These are phyloP conservation scores for Wickerhamiella australiensis DNA, from an alignment of 805 yeast genomes.

Conservation along the genomic window DNA sequence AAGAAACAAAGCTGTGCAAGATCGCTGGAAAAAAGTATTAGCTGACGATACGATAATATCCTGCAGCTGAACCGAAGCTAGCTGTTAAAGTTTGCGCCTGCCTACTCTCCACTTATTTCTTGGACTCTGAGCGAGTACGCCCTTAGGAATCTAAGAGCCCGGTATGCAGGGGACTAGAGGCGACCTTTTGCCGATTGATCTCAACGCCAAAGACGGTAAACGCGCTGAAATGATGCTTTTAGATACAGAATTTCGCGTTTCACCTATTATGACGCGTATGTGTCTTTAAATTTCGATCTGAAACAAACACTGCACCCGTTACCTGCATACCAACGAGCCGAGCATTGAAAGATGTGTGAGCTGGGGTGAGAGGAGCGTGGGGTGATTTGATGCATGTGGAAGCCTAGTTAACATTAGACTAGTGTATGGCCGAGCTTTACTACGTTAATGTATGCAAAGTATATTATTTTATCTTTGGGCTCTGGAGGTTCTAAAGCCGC, in stretches of 20 bases:
- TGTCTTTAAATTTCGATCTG: background rate
- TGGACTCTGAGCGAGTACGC: no score
- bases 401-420: background rate
- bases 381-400: background rate
- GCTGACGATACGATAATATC: no score
- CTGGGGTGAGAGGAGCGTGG: background rate
- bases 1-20: no score
- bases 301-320: background rate
- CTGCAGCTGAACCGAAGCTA: no score
- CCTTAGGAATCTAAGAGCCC: no score
- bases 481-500: no score
- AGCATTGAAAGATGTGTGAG: background rate
- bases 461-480: no score
- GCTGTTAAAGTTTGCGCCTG: no score
- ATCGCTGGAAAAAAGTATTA: no score
- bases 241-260: background rate
- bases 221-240: background rate
- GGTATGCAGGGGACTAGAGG: background rate
- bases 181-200: background rate
- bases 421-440: no score
- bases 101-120: no score
- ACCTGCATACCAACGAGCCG: background rate
- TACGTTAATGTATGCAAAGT: no score
- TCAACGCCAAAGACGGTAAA: background rate
- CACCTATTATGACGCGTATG: background rate